These are phyloP conservation scores for Colletotrichum scovillei DNA, from an alignment of 2,329 filamentous ascomycete genomes.

Conservation along the genomic window DNA sequence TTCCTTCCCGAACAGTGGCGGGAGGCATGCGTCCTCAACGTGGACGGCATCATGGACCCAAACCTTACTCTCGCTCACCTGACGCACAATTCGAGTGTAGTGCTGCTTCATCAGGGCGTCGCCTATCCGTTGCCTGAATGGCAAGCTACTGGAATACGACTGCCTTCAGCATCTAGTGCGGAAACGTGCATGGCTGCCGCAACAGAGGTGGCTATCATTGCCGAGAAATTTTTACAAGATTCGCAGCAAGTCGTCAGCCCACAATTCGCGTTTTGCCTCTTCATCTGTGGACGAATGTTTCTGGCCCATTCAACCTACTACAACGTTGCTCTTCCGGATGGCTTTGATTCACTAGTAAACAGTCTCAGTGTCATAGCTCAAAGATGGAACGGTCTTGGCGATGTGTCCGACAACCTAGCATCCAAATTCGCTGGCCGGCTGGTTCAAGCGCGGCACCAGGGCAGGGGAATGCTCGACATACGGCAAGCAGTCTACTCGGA, in stretches of 20 bases:
- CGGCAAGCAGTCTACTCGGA: conserved; percentile 48
- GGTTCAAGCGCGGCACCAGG: conserved; percentile 41
- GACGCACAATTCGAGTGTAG: conserved; percentile 49
- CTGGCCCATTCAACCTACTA: conserved; percentile 48
- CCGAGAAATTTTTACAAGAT: conserved; percentile 48
- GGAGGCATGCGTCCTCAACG: conserved; percentile 51
- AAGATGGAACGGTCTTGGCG: conserved; percentile 48
- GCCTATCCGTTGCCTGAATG: conserved; percentile 49
- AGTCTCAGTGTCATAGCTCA: conserved; percentile 49
- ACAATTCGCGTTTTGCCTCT: conserved; percentile 53
- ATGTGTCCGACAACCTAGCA: conserved; percentile 44
- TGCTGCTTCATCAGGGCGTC: conserved; percentile 54
- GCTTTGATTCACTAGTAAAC: conserved; percentile 46
- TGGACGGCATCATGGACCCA: conserved; percentile 53
- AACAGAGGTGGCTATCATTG: conserved; percentile 51
- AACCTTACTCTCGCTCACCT: conserved; percentile 50
- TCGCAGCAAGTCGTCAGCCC: conserved; percentile 43
- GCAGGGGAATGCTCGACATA: conserved; percentile 44
- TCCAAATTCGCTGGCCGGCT: conserved; percentile 48
- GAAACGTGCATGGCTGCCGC: conserved; percentile 54
- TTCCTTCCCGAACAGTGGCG: conserved; percentile 56
- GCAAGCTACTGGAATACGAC: conserved; percentile 43
- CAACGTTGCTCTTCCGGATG: conserved; percentile 40
- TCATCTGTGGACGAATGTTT: conserved; percentile 48
- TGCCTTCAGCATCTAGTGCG: conserved; percentile 51